Evolutionary conservation across 2,329 filamentous ascomycete species (phyloP), one percentile per base, ranked within the genome.

Genomic region (Xylaria sp.): DNA sequence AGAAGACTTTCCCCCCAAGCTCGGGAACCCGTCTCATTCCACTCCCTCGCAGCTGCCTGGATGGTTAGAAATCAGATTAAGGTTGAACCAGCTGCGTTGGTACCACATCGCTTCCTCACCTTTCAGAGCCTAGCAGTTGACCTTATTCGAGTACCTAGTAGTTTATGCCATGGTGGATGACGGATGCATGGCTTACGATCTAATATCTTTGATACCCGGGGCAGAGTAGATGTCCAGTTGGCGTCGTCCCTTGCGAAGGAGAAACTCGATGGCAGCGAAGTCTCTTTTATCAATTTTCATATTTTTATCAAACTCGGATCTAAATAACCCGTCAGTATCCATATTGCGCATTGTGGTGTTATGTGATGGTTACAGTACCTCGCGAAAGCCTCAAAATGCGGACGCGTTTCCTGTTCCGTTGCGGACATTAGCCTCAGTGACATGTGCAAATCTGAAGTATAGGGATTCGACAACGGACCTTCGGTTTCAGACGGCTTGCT

Each of bases 141-240:
- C 39, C 8, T 53, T 30, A 30, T 28, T 18, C 18, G 6, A 53
- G 18, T 20, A 43, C 7, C 18, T 3, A 43, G 36, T 3, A 43
- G 30, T 56, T 20, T 48, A 39, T 52, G 25, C 53, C 52, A 36
- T 23, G 43, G 43, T 46, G 50, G 58, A 52, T 39, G 48, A 63
- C 57, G 45, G 8, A 41, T 2, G 30, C 15, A 28, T 39, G 18
- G 48, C n/a, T 48, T 39, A 67, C 10, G 57, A 84, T 71, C 80
- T 81, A 68, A 97, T 90, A 78, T 96, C 93, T 76, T 89, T 93
- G 75, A 97, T 94, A 2, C 91, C 91, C 30, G 91, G 89, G 6
- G 90, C 88, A n/a, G 91, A 88, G 80, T 96, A 96, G 53, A 90
- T 87, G 70, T 97, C 93, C 20, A 97, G 83, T 78, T 97, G 93